Evolutionary conservation across 306 rosid genomes (phyloP), one percentile per base, ranked within the genome.

Genomic region (Cercis canadensis): DNA sequence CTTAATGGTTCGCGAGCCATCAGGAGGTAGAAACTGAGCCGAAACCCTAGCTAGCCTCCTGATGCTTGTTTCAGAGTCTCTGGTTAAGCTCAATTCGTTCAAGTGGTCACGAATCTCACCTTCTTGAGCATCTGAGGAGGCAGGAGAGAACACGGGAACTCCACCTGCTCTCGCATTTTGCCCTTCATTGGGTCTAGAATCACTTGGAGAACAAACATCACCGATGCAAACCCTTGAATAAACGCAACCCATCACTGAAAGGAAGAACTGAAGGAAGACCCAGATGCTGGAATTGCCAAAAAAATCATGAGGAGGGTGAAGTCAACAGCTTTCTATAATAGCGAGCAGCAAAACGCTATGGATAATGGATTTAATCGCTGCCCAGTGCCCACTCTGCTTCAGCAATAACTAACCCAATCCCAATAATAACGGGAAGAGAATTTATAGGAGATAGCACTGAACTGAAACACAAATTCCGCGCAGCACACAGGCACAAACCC

Each of bases 21-120:
- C 96, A 0, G 97, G 91, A 4, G 99, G 97, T 31, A 95, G 80
- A 40, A 95, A 95, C 87, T 95, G 99, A 0, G 96, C 72, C 0
- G 99, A 95, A 83, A 94, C 96, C 96, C 99, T 84, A 33, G 96
- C 84, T 5, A 95, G 87, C 77, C 97, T 80, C 11, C 90, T 75
- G 70, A 95, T 89, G 45, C 96, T 96, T 0, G 67, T 79, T 75
- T 95, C 99, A 2, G 97, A 69, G 72, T 95, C 99, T 43, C 90
- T 33, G 18, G 67, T 81, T 31, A 75, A 11, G 77, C 75, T 72
- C 16, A 73, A 47, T n/a, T 79, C 90, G 57, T 87, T 86, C 51
- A 84, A 65, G 0, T 76, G 82, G 80, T 90, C 90, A 8, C 84
- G 8, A 52, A 53, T 67, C 46, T 84, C 97, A 8, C 65, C 88